These are phyloP conservation scores for Colletotrichum aenigma DNA, from an alignment of 2,329 filamentous ascomycete genomes.

Conservation along the genomic window DNA sequence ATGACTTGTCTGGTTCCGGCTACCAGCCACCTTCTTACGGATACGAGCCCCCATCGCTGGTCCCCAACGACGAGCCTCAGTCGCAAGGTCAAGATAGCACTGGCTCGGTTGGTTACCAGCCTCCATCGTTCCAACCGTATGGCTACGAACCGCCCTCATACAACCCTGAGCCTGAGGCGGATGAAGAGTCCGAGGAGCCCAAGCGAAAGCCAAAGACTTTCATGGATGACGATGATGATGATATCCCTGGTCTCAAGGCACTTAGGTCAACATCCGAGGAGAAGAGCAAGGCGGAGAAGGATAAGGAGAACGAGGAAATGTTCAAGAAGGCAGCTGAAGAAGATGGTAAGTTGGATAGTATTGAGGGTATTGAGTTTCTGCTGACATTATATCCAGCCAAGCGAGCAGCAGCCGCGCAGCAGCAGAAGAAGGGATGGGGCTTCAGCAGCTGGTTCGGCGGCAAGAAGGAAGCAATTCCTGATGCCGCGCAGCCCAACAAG, in stretches of 20 bases:
- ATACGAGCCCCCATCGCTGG: conserved; percentile 53
- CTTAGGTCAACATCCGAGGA: conserved; percentile 47
- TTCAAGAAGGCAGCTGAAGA: conserved; percentile 84
- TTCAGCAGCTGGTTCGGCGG: conserved; percentile 86
- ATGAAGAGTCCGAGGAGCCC: conserved; percentile 53
- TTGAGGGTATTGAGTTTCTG: background rate
- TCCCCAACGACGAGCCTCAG: conserved; percentile 31
- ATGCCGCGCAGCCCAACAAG: conserved; percentile 52
- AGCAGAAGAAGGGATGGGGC: conserved; percentile 74
- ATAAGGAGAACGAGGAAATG: conserved; percentile 82
- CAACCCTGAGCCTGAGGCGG: conserved; percentile 53
- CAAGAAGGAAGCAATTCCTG: conserved; percentile 60
- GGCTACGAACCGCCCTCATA: conserved; percentile 63
- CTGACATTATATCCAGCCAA: conserved; percentile 53
- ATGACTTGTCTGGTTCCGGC: conserved; percentile 27
- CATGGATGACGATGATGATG: conserved; percentile 82
- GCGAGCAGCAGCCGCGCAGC: conserved; percentile 55
- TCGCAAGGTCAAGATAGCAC: conserved; percentile 30
- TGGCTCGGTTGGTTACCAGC: conserved; percentile 57
- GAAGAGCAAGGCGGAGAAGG: conserved; percentile 70
- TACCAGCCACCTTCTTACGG: conserved; percentile 56
- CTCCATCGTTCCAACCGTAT: conserved; percentile 66
- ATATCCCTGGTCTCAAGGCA: conserved; percentile 55
- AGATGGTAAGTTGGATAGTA: conserved; percentile 57
- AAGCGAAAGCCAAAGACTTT: conserved; percentile 77